Conservation (phyloP, 768 basidiomycete genomes). For the Mycena rebaudengoi region DNA sequence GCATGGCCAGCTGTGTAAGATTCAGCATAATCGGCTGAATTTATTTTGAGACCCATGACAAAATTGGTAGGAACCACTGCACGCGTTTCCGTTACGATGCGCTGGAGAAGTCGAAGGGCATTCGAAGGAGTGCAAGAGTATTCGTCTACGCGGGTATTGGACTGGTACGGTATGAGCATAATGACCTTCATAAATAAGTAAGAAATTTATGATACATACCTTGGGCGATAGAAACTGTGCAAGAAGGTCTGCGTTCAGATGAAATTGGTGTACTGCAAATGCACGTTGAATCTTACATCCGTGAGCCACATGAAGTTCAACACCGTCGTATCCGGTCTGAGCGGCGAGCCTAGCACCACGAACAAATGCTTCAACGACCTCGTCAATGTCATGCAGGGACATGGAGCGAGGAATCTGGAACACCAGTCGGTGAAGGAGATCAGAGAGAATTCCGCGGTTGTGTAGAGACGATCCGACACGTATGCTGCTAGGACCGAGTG, state of each 20-base stretch:
- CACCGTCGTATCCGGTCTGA: slow-evolving; percentile 82
- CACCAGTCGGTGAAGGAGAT: slow-evolving; percentile 51
- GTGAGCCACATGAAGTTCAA: slow-evolving; percentile 87
- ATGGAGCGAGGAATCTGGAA: slow-evolving; percentile 75
- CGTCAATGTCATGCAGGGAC: slow-evolving; percentile 65
- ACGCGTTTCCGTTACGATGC: slow-evolving; percentile 66
- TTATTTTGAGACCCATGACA: slow-evolving; percentile 81
- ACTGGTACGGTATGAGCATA: slow-evolving; percentile 17
- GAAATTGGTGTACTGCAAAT: not conserved
- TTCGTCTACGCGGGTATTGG: slow-evolving; percentile 65
- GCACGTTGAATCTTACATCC: slow-evolving; percentile 67
- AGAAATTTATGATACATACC: slow-evolving; percentile 45
- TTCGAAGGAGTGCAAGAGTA: slow-evolving; percentile 57
- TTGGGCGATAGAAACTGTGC: slow-evolving; percentile 81
- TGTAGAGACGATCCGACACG: slow-evolving; percentile 47
- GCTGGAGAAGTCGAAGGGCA: slow-evolving; percentile 64
- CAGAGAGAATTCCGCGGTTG: slow-evolving; percentile 37
- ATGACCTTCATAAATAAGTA: not conserved
- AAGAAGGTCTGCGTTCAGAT: slow-evolving; percentile 65
- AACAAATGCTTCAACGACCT: slow-evolving; percentile 69
- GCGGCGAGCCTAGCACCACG: slow-evolving; percentile 71
- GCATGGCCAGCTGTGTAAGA: slow-evolving; percentile 29
- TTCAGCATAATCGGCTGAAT: slow-evolving; percentile 75
- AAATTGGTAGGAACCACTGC: slow-evolving; percentile 63
- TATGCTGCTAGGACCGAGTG: slow-evolving; percentile 78